Base-by-base conservation (phyloP, 2,329 filamentous ascomycete species). In the Claviceps cyperi region DNA sequence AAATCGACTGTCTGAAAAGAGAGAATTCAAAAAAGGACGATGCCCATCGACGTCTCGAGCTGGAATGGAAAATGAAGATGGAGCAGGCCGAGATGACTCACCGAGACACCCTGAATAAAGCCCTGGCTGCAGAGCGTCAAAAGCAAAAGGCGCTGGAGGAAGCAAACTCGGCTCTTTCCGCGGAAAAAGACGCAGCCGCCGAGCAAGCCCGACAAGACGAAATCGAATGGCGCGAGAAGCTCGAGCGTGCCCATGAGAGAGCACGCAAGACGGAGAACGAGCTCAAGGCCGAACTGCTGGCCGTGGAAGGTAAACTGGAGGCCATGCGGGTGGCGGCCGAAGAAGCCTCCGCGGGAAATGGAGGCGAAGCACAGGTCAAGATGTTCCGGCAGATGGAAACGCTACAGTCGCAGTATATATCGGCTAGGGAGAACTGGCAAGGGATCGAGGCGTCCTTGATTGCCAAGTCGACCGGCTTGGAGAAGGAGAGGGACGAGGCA, bases 381-480 rank as follows among this genome's bases (percentile, higher is more conserved):
- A 73, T 97, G 40, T 73, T 97, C 43, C 81, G 92, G 40, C 94
- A 98, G 66, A 85, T 98, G 49, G 92, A 98, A 69, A 96, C 87
- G 0, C 69, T 98, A 38, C 92, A 98, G 66, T 92, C 86, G 6
- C 94, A 98, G 64, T 95, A 98, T 66, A 82, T 89, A 1, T 82
- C 94, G 50, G 92, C 92, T 1, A 92, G 87, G 57, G 88, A 94
- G 61, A 98, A 98, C 59, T 98, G 94, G 92, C 90, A 96, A 62
- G 87, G 89, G 0, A 94, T 98, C 54, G 91, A 98, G 65, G 80
- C 85, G 9, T 94, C 86, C 2, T 69, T 98, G 35, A 77, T 91
- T 47, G 80, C 86, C 21, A 80, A 90, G 51, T 76, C 92, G 11
- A 76, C 82, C 4, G 83, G 73, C 47, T 72, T 97, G 9, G 92